Evolutionary conservation across 179 eudicot genomes (phyloP).

Genomic region (Beta macrorhiza): DNA sequence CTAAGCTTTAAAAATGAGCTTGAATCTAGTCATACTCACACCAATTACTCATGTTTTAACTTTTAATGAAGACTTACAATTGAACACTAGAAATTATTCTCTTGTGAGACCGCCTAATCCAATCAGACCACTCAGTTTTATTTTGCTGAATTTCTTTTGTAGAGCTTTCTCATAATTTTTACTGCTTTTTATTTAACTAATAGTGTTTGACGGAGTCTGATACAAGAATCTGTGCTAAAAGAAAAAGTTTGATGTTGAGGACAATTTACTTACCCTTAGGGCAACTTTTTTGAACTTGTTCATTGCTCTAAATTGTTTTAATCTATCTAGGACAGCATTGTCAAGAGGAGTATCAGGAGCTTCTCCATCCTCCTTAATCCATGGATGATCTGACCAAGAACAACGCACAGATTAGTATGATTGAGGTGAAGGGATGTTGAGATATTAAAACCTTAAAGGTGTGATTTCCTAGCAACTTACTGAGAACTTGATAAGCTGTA

Average conservation of each 20-base stretch:
- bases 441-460: background rate
- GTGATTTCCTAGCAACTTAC: slow-evolving; percentile 35
- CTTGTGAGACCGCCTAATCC: background rate
- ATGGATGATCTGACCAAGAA: slow-evolving; percentile 57
- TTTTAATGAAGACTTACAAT: background rate
- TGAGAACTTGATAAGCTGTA: slow-evolving; percentile 62
- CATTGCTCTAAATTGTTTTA: slow-evolving; percentile 79
- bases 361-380: slow-evolving; percentile 88
- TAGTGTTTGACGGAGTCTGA: no score
- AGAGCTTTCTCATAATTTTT: no score
- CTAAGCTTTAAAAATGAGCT: background rate
- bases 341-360: slow-evolving; percentile 82
- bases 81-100: background rate
- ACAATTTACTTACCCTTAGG: slow-evolving; percentile 46
- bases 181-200: no score
- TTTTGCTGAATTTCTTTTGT: no score
- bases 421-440: background rate
- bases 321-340: slow-evolving; percentile 60
- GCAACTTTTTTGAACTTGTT: slow-evolving; percentile 83
- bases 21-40: background rate
- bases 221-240: background rate
- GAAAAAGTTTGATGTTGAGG: background rate
- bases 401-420: background rate
- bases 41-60: background rate
- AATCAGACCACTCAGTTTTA: no score